Percentiles rank a stretch among this genome's conserved stretches.
phyloP scores from a whole-genome alignment of 371 early-diverging fungal genomes.

The Mucor mucedo region DNA sequence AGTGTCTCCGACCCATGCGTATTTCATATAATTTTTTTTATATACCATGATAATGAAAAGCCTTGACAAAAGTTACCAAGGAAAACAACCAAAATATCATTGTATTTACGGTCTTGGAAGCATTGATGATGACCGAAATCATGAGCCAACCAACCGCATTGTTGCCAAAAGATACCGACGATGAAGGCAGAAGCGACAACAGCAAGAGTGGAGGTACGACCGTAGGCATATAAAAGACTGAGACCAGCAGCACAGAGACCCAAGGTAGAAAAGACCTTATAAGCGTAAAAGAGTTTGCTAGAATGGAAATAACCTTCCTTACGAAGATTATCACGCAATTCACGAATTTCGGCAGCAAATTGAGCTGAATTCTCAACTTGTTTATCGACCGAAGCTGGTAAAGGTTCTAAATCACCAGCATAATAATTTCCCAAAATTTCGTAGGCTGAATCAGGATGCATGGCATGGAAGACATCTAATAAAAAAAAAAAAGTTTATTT shows the following conservation, averaged over 20 bases:
- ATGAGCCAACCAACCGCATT: slow-evolving; percentile 89
- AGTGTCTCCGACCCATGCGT: neutral
- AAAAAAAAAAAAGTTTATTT: neutral
- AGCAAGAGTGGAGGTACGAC: slow-evolving; percentile 57
- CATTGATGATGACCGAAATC: slow-evolving; percentile 89
- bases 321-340: slow-evolving; percentile 63
- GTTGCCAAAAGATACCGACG: slow-evolving; percentile 85
- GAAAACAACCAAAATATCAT: slow-evolving; percentile 71
- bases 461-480: slow-evolving; percentile 84
- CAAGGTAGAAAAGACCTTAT: slow-evolving; percentile 66
- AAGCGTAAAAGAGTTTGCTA: slow-evolving; percentile 69
- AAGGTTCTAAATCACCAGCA: slow-evolving; percentile 72
- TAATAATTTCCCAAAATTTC: slow-evolving; percentile 80
- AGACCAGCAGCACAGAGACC: slow-evolving; percentile 59
- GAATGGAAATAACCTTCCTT: slow-evolving; percentile 73
- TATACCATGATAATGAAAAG: slow-evolving; percentile 71
- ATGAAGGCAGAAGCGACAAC: slow-evolving; percentile 65
- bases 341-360: slow-evolving; percentile 68
- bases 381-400: slow-evolving; percentile 32
- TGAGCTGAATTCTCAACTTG: slow-evolving; percentile 27
- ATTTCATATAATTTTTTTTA: neutral
- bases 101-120: slow-evolving; percentile 70
- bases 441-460: slow-evolving; percentile 77
- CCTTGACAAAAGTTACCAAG: slow-evolving; percentile 84
- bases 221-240: slow-evolving; percentile 56